Evolutionary conservation across 1,284 basidiomycete species (phyloP).

Genomic region (Waitea zeae): DNA sequence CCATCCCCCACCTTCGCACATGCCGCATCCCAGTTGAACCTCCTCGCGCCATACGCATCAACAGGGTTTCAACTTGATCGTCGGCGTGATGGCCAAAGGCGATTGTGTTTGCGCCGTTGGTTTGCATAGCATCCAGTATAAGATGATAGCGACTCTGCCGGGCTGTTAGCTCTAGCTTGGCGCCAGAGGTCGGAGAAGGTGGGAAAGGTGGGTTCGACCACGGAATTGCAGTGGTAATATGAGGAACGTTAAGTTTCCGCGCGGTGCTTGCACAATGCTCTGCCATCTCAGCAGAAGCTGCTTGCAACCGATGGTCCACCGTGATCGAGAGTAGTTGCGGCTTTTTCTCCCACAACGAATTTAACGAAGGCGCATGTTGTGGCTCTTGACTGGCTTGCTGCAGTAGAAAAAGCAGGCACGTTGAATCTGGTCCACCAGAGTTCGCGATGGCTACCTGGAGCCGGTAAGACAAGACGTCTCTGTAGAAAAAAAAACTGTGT

Average conservation of each 20-base stretch:
- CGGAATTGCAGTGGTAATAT: conserved; percentile 26
- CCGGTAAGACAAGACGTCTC: conserved; percentile 1
- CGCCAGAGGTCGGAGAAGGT: conserved; percentile 14
- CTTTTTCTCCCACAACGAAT: too few relatives aligned
- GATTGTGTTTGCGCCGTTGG: conserved; percentile 19
- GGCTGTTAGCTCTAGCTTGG: conserved; percentile 32
- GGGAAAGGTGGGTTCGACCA: conserved; percentile 41
- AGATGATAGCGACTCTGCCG: conserved; percentile 39
- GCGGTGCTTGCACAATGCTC: conserved; percentile 25
- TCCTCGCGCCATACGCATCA: conserved; percentile 47
- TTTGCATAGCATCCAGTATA: conserved; percentile 32
- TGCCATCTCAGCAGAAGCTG: conserved; percentile 36
- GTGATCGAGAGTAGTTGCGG: conserved; percentile 37
- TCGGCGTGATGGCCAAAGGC: conserved; percentile 62
- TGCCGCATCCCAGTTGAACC: conserved; percentile 51
- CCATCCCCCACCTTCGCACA: conserved; percentile 63
- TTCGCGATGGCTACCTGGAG: conserved; percentile 60
- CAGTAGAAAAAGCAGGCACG: conserved; percentile 56
- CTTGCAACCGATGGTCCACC: conserved; percentile 50
- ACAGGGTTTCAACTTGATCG: conserved; percentile 62
- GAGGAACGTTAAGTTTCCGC: conserved; percentile 22
- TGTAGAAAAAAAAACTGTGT: neutral
- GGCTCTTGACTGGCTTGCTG: neutral
- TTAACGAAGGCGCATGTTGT: too few relatives aligned
- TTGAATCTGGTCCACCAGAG: conserved; percentile 68